Percentiles rank a stretch among this genome's conserved stretches.
Evolutionary conservation across 768 basidiomycete genomes (phyloP).

Genomic region (Amanita jacksonii): DNA sequence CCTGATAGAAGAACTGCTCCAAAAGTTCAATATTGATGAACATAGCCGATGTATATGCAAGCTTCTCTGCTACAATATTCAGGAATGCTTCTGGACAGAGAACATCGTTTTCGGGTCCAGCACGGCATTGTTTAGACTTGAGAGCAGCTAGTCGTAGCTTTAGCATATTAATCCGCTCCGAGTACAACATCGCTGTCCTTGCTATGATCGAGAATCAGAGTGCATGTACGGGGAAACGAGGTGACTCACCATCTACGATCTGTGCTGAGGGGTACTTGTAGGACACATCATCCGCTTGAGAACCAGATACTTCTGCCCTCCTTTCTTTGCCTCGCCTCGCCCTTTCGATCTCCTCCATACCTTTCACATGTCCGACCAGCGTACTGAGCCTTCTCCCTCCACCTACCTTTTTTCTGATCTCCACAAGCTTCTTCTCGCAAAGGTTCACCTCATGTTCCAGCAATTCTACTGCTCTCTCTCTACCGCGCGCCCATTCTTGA

Average conservation of each 20-base stretch:
- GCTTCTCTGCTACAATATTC: slow-evolving; percentile 92
- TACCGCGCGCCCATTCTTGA: slow-evolving; percentile 85
- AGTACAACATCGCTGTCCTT: slow-evolving; percentile 86
- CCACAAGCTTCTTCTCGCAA: slow-evolving; percentile 81
- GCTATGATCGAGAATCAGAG: slow-evolving; percentile 34
- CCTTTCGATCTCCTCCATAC: slow-evolving; percentile 68
- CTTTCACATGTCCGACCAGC: slow-evolving; percentile 73
- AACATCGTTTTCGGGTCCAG: slow-evolving; percentile 79
- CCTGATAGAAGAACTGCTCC: slow-evolving; percentile 98
- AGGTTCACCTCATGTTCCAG: slow-evolving; percentile 77
- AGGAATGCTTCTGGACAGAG: slow-evolving; percentile 97
- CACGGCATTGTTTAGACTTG: slow-evolving; percentile 80
- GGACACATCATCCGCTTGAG: too few relatives aligned
- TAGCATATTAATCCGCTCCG: slow-evolving; percentile 70
- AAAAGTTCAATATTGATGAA: slow-evolving; percentile 98
- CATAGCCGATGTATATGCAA: slow-evolving; percentile 93
- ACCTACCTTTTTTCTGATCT: slow-evolving; percentile 83
- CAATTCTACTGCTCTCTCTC: slow-evolving; percentile 63
- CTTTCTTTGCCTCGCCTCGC: slow-evolving; percentile 26
- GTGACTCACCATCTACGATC: slow-evolving; percentile 73
- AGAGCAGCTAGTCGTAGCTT: slow-evolving; percentile 82
- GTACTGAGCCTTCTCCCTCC: slow-evolving; percentile 71
- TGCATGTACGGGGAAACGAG: neutral
- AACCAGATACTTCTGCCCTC: slow-evolving; percentile 33
- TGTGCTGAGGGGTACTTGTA: slow-evolving; percentile 91